A percentile compares a stretch with the other conserved stretches of the same genome.
Evolutionary conservation across 129 eudicot genomes (phyloP).

Genomic region (Lactuca sativa): DNA sequence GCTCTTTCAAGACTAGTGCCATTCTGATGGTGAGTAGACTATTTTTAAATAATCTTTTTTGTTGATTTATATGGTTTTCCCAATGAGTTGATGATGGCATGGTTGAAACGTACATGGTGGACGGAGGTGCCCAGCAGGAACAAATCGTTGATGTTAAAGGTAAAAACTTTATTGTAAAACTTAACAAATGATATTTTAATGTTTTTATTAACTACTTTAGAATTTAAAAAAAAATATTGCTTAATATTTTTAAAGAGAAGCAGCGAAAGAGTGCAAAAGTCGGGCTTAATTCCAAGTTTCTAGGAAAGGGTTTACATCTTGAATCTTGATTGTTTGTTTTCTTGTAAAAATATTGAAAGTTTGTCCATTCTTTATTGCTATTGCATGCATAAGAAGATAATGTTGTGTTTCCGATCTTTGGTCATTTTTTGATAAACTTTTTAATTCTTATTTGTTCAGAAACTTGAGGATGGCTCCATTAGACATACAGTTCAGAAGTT

Average conservation of each 20-base stretch:
- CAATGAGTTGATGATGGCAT: not conserved
- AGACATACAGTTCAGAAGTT: constrained; percentile 86
- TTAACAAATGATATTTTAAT: no score
- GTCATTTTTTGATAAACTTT: not conserved
- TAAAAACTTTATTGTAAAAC: no score
- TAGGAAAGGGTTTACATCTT: constrained; percentile 60
- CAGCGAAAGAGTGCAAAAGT: constrained; percentile 67
- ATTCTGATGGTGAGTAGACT: constrained; percentile 69
- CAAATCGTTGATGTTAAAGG: no score
- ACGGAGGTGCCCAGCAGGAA: not conserved
- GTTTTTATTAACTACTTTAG: no score
- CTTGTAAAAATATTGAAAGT: not conserved
- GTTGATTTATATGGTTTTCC: not conserved
- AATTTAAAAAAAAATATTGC: constrained; percentile 47
- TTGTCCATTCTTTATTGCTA: not conserved
- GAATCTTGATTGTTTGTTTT: not conserved
- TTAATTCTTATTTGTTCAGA: constrained; percentile 40
- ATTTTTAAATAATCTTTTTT: not conserved
- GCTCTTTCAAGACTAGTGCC: constrained; percentile 95
- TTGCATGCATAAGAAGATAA: not conserved
- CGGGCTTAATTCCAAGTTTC: constrained; percentile 76
- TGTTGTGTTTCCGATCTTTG: not conserved
- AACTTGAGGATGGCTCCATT: constrained; percentile 93
- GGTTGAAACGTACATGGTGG: constrained; percentile 61
- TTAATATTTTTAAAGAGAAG: constrained; percentile 80